phyloP scores from a whole-genome alignment of 768 basidiomycete genomes.

The Podaxis rugospora region DNA sequence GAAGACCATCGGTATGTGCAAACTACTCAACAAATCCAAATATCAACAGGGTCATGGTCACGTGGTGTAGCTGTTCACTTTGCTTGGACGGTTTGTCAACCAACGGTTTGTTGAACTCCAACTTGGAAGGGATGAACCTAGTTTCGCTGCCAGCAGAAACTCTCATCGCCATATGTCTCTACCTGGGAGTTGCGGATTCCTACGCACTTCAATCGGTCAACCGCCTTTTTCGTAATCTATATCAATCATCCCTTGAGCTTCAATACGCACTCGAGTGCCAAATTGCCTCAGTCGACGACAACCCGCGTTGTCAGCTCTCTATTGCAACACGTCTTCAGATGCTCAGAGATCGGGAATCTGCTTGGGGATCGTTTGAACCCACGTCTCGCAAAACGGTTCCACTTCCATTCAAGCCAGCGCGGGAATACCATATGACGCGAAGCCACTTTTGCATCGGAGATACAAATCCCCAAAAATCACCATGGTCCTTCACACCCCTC shows the following conservation, averaged over 20 bases:
- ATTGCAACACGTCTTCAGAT: not conserved
- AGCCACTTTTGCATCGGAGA: not conserved
- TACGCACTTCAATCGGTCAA: not conserved
- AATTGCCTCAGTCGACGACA: not conserved
- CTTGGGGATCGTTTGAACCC: not conserved
- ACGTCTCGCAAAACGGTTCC: not conserved
- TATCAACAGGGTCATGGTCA: not conserved
- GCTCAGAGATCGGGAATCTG: not conserved
- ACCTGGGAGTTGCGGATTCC: not conserved
- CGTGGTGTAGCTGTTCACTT: not conserved
- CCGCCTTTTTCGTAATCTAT: not conserved
- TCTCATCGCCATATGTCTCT: not conserved
- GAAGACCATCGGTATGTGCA: not conserved
- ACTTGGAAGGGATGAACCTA: not conserved
- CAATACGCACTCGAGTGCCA: slow-evolving; percentile 2
- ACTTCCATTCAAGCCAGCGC: not conserved
- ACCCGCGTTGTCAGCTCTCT: not conserved
- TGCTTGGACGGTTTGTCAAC: not conserved
- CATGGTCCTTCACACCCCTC: not conserved
- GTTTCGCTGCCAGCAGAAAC: not conserved
- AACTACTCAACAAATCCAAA: not conserved
- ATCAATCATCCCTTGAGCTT: not conserved
- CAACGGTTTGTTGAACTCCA: not conserved
- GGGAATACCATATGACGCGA: not conserved
- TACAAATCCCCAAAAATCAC: not conserved